A percentile compares a stretch with the other conserved stretches of the same genome.
phyloP scores from a whole-genome alignment of 805 yeast species.

The Metschnikowia lochheadii region DNA sequence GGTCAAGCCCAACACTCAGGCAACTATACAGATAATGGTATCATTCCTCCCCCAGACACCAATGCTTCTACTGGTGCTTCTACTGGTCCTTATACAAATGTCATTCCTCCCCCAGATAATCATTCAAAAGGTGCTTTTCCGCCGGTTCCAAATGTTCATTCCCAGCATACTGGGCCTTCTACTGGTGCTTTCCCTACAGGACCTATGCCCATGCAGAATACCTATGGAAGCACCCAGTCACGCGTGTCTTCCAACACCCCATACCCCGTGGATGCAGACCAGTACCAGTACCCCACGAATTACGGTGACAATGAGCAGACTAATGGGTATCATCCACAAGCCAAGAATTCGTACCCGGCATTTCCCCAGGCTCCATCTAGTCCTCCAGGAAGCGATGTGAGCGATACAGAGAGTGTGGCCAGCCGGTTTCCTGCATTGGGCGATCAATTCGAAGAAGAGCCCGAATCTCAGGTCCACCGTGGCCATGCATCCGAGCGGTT shows the following conservation, averaged over 20 bases:
- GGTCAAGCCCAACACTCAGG: neutral
- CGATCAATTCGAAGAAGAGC: constrained; percentile 5
- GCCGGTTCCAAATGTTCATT: too few species aligned
- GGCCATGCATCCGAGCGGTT: constrained; percentile 15
- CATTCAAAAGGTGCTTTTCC: too few species aligned
- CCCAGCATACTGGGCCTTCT: too few species aligned
- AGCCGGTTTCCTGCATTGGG: constrained; percentile 18
- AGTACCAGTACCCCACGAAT: neutral
- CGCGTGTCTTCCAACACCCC: neutral
- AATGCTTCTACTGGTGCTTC: too few species aligned
- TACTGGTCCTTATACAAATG: too few species aligned
- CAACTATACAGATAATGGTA: too few species aligned
- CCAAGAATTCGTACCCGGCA: neutral
- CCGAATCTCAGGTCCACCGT: neutral
- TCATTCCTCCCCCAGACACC: too few species aligned
- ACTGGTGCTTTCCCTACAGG: too few species aligned
- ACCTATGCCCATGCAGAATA: neutral
- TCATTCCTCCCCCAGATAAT: too few species aligned
- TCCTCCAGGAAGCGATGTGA: constrained; percentile 13
- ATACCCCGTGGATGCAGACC: constrained; percentile 1
- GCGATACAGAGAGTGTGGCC: constrained; percentile 19
- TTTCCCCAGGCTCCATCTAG: constrained; percentile 14
- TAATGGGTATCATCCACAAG: too few species aligned
- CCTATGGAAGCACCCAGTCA: neutral
- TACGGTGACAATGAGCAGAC: neutral